These are phyloP conservation scores for Pythium biforme DNA, from an alignment of 352 stramenopile species.

Conservation along the genomic window DNA sequence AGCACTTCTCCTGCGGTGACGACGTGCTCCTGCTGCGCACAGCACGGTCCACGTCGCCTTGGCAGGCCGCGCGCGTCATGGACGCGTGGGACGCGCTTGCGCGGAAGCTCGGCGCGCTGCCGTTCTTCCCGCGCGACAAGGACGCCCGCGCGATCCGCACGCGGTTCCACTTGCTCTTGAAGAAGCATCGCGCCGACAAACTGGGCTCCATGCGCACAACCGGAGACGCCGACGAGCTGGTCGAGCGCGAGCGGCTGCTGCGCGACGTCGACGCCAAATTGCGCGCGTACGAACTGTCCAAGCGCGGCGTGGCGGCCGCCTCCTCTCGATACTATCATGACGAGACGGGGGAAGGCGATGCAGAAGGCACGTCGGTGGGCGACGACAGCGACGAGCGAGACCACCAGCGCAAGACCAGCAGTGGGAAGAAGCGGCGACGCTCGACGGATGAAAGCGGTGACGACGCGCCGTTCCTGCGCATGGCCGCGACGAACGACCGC, in stretches of 20 bases:
- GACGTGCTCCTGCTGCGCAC: conserved; percentile 8
- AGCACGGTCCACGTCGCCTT: background rate
- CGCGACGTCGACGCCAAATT: background rate
- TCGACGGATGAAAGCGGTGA: background rate
- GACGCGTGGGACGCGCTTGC: conserved; percentile 4
- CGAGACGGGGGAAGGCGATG: background rate
- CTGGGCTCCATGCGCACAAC: background rate
- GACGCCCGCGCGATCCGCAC: background rate
- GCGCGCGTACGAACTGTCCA: background rate
- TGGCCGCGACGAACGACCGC: background rate
- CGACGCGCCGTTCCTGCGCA: background rate
- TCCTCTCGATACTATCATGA: no score
- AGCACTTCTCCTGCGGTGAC: conserved; percentile 8
- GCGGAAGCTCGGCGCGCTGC: background rate
- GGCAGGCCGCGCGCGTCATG: conserved; percentile 6
- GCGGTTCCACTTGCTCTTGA: conserved; percentile 3
- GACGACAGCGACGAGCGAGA: background rate
- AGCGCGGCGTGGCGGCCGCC: no score
- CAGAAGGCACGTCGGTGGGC: background rate
- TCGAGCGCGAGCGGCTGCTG: conserved; percentile 4
- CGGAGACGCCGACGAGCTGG: background rate
- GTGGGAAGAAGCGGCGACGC: background rate
- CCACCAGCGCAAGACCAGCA: background rate
- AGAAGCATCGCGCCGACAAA: background rate
- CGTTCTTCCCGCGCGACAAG: conserved; percentile 1